These are phyloP conservation scores for Fomitopsis schrenkii DNA, from an alignment of 1,284 basidiomycete species.

Conservation along the genomic window DNA sequence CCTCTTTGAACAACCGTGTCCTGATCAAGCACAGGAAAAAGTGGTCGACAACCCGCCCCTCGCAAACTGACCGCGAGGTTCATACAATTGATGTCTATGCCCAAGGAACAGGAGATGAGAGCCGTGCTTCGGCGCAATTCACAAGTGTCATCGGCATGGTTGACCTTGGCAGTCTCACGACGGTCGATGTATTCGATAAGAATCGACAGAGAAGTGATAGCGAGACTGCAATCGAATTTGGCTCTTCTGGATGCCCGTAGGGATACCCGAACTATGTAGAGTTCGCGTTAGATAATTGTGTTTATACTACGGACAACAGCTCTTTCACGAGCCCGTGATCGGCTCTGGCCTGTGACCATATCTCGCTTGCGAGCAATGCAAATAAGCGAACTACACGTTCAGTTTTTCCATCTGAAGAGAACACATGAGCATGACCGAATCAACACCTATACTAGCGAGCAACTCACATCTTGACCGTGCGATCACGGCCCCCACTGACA, in stretches of 20 bases:
- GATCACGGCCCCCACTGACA: conserved; percentile 86
- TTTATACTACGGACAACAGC: too few species aligned
- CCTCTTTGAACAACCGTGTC: not conserved
- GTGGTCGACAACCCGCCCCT: not conserved
- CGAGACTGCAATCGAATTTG: too few species aligned
- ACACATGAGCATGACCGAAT: not conserved
- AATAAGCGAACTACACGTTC: not conserved
- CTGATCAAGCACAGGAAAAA: not conserved
- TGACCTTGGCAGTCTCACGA: not conserved
- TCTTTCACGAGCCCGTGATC: not conserved
- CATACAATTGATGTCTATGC: not conserved
- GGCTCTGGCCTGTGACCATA: too few species aligned
- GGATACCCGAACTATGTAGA: too few species aligned
- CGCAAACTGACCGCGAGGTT: not conserved
- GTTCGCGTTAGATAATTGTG: too few species aligned
- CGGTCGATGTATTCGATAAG: not conserved
- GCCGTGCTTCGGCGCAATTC: not conserved
- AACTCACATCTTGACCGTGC: conserved; percentile 68
- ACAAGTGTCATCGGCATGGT: not conserved
- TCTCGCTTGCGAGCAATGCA: not conserved
- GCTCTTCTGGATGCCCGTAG: too few species aligned
- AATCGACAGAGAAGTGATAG: not conserved
- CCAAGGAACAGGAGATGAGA: not conserved
- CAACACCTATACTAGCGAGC: not conserved
- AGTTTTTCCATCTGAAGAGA: conserved; percentile 32